phyloP scores from a whole-genome alignment of 768 basidiomycete species.

The Asterophora parasitica region DNA sequence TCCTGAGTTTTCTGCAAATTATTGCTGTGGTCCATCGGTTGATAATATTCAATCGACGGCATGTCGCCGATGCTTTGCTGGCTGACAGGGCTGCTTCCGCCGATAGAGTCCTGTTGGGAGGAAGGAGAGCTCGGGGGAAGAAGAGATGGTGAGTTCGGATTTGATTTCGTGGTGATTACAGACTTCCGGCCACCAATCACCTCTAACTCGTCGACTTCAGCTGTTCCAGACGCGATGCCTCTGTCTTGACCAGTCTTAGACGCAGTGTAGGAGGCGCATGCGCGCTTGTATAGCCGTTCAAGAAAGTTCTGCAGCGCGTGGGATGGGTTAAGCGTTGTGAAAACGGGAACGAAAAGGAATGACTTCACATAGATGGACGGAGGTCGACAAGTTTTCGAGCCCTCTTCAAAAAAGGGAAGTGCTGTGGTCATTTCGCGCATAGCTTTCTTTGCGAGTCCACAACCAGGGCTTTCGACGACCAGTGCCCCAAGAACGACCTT shows the following conservation, averaged over 20 bases:
- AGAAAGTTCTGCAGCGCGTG: conserved; percentile 28
- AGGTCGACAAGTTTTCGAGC: conserved; percentile 34
- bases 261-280: conserved; percentile 25
- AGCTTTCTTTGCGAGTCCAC: conserved; percentile 35
- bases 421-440: conserved; percentile 33
- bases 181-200: conserved; percentile 34
- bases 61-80: conserved; percentile 20
- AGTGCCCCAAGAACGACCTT: conserved; percentile 44
- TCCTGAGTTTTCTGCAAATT: conserved; percentile 5
- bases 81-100: conserved; percentile 21
- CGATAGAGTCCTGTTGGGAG: conserved; percentile 12
- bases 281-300: conserved; percentile 32
- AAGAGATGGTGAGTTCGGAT: conserved; percentile 25
- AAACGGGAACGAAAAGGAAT: neutral
- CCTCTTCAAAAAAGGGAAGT: conserved; percentile 37
- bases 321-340: neutral
- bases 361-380: conserved; percentile 29
- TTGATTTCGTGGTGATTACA: conserved; percentile 27
- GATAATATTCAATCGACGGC: conserved; percentile 22
- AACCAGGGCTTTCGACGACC: conserved; percentile 41
- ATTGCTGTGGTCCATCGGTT: conserved; percentile 14
- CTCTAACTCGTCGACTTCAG: conserved; percentile 30
- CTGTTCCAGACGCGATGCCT: conserved; percentile 3
- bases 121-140: conserved; percentile 17
- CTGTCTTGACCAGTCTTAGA: conserved; percentile 22